Conservation (phyloP, 495 filamentous ascomycete genomes). For the Staphylotrichum tortipilum region DNA sequence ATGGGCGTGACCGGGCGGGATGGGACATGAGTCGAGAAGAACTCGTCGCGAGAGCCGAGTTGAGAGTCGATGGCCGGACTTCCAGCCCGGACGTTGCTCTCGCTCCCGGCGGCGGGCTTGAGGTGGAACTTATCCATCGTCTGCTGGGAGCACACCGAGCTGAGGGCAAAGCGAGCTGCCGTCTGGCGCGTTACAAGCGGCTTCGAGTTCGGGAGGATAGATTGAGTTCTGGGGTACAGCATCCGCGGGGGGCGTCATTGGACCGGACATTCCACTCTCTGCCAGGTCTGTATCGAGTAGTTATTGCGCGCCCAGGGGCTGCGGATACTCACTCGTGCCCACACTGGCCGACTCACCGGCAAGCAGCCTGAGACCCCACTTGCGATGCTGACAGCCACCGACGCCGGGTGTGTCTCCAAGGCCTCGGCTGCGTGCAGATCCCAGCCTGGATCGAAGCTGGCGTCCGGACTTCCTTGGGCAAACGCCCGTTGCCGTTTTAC, state of each 20-base stretch:
- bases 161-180: neutral
- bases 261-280: neutral
- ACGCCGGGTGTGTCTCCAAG: neutral
- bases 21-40: conserved; percentile 19
- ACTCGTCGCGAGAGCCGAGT: conserved; percentile 8
- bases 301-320: neutral
- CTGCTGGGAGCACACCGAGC: too few relatives aligned
- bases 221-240: too few relatives aligned
- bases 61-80: neutral
- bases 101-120: conserved; percentile 7
- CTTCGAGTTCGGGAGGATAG: too few relatives aligned
- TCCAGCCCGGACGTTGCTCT: neutral
- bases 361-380: neutral
- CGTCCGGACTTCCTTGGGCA: too few relatives aligned
- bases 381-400: neutral
- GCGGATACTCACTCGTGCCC: neutral
- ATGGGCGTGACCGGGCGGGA: conserved; percentile 17
- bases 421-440: neutral
- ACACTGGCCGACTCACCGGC: too few relatives aligned
- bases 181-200: too few relatives aligned
- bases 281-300: neutral
- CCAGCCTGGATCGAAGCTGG: neutral
- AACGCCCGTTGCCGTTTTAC: neutral
- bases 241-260: neutral
- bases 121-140: conserved; percentile 23